Evolutionary conservation across 228 moss, liverwort and hornwort species (phyloP), one percentile per base, ranked within the genome.

Genomic region (Sphagnum fallax): DNA sequence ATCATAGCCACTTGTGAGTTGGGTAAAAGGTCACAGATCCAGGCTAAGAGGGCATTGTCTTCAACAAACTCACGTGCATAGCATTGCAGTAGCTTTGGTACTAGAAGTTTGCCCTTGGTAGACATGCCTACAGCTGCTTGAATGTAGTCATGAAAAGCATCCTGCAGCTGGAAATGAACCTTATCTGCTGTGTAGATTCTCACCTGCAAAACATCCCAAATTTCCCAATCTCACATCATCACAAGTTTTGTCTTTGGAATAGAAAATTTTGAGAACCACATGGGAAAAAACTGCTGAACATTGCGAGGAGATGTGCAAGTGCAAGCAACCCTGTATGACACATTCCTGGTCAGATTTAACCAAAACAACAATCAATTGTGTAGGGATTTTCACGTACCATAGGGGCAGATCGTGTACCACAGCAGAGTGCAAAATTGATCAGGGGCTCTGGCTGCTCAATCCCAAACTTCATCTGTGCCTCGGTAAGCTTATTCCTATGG

Each of bases 381-480:
- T 32, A 32, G 32, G 32, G 32, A 52, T 67, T 5, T 7, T 49
- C 4, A 53, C 49, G 6, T 77, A 81, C 81, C 50, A 76, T 75
- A 10, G 85, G 85, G 16, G 85, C 82, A 0, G 85, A 85, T 59
- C 71, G 82, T 13, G 79, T 74, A 50, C 85, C 85, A 63, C 79
- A 74, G 50, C 76, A 79, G 0, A 85, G 70, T n/a, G 79, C 68
- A 52, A 85, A 85, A 10, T 72, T 65, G 53, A 77, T 66, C 64
- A 73, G 79, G 13, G 85, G 81, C 65, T 85, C 85, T 4, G 79
- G 70, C 51, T 76, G 74, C 51, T 82, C 85, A n/a, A 85, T 79
- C 4, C 74, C 82, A 63, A 74, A 82, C 60, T 62, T 77, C 18
- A 66, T 72, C 63, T 79, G 79, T 16, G 76, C 85, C 18, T 83